Evolutionary conservation across 148 eudicot genomes (phyloP).

Genomic region (Rhododendron kiyosumense): DNA sequence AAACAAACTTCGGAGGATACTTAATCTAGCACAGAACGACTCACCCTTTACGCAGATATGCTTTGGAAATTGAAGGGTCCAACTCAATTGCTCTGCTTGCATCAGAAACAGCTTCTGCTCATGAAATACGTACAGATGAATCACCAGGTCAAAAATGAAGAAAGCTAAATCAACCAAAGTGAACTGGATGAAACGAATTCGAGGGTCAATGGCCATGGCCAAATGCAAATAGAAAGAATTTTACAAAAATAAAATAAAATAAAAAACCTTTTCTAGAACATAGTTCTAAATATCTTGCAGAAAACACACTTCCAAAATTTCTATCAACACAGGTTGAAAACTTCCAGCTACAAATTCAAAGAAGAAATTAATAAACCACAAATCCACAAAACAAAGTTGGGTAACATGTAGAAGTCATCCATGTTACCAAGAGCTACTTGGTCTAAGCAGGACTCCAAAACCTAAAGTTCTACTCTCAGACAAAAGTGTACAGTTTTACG

Average conservation of each 20-base stretch:
- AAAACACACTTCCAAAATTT: background rate
- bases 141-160: background rate
- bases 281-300: background rate
- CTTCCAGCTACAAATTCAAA: background rate
- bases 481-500: background rate
- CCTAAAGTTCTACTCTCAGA: background rate
- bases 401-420: background rate
- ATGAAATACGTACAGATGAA: constrained; percentile 6
- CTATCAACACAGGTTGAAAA: background rate
- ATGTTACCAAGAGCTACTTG: background rate
- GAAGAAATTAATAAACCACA: background rate
- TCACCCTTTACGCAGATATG: constrained; percentile 86
- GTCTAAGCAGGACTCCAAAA: background rate
- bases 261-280: background rate
- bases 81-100: constrained; percentile 78
- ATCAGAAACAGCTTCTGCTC: constrained; percentile 90
- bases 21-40: constrained; percentile 10
- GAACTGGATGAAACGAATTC: background rate
- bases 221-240: background rate
- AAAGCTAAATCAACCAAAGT: background rate
- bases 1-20: background rate
- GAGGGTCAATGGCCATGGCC: background rate
- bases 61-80: constrained; percentile 72
- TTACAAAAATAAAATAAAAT: background rate
- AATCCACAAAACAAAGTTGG: background rate